These are phyloP conservation scores for Colletotrichum gloeosporioides DNA, from an alignment of 2,329 filamentous ascomycete species.

Conservation along the genomic window DNA sequence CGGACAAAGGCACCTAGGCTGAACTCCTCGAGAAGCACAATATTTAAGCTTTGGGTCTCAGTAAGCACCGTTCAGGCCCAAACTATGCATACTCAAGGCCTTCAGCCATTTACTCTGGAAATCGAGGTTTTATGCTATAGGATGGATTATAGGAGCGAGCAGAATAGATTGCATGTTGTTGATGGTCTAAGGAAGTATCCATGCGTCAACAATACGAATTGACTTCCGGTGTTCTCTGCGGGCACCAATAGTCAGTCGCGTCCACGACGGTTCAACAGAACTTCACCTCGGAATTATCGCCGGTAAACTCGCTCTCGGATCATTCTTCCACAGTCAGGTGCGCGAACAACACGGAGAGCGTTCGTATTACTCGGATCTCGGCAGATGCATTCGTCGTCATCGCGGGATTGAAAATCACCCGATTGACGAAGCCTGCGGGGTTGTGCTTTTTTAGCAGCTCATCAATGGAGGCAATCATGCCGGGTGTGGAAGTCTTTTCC, in stretches of 20 bases:
- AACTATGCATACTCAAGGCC: neutral
- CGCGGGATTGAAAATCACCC: neutral
- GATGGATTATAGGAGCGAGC: neutral
- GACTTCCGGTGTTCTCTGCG: neutral
- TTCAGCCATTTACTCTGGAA: neutral
- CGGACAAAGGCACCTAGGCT: neutral
- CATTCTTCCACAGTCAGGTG: rapidly evolving
- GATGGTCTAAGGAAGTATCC: rapidly evolving
- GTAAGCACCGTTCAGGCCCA: neutral
- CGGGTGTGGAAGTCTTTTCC: neutral
- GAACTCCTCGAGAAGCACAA: neutral
- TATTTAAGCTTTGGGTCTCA: neutral
- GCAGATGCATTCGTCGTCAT: neutral
- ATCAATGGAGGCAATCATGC: rapidly evolving
- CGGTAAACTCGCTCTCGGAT: neutral
- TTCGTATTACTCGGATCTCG: neutral
- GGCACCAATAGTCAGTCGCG: neutral
- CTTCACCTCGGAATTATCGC: neutral
- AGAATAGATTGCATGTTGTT: neutral
- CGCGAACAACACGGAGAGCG: rapidly evolving
- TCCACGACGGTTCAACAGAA: neutral
- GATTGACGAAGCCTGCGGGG: neutral
- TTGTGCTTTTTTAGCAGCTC: neutral
- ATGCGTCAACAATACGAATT: neutral
- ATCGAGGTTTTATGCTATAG: neutral